phyloP scores from a whole-genome alignment of 805 yeast species.

The Starmerella scarabaei region DNA sequence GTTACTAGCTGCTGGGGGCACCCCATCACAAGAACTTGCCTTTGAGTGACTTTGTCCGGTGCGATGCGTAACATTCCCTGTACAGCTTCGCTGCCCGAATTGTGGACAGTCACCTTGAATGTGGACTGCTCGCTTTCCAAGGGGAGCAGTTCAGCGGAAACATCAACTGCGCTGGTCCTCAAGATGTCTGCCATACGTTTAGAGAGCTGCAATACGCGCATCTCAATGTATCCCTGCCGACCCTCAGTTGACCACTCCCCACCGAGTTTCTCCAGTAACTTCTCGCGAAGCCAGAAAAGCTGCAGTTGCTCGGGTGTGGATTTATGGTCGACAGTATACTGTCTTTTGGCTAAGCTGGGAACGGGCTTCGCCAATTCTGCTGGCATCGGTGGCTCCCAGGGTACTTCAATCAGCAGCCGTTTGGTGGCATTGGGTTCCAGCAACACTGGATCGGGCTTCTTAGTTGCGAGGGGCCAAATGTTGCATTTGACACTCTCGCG shows the following conservation, averaged over 20 bases:
- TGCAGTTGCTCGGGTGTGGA: slow-evolving; percentile 48
- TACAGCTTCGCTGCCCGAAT: slow-evolving; percentile 33
- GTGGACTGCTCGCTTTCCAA: background rate
- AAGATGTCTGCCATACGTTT: slow-evolving; percentile 46
- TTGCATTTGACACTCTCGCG: slow-evolving; percentile 32
- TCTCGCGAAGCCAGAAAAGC: slow-evolving; percentile 71
- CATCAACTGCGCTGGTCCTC: slow-evolving; percentile 17
- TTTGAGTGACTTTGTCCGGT: slow-evolving; percentile 38
- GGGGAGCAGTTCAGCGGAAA: slow-evolving; percentile 5
- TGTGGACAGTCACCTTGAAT: slow-evolving; percentile 34
- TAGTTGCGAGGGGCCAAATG: slow-evolving; percentile 7
- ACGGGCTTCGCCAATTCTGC: slow-evolving; percentile 40
- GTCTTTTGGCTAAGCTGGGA: slow-evolving; percentile 60
- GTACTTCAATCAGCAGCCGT: slow-evolving; percentile 63
- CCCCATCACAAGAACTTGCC: slow-evolving; percentile 60
- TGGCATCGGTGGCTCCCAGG: slow-evolving; percentile 36
- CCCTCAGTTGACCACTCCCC: slow-evolving; percentile 52
- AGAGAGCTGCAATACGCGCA: slow-evolving; percentile 52
- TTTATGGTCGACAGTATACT: slow-evolving; percentile 42
- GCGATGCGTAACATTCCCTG: slow-evolving; percentile 51
- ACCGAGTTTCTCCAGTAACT: slow-evolving; percentile 41
- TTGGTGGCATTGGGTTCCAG: slow-evolving; percentile 33
- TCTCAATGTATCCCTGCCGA: slow-evolving; percentile 47
- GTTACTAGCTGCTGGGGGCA: slow-evolving; percentile 45
- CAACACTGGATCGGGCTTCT: slow-evolving; percentile 1